Conservation (phyloP, 306 rosid species). For the Sophora flavescens region DNA sequence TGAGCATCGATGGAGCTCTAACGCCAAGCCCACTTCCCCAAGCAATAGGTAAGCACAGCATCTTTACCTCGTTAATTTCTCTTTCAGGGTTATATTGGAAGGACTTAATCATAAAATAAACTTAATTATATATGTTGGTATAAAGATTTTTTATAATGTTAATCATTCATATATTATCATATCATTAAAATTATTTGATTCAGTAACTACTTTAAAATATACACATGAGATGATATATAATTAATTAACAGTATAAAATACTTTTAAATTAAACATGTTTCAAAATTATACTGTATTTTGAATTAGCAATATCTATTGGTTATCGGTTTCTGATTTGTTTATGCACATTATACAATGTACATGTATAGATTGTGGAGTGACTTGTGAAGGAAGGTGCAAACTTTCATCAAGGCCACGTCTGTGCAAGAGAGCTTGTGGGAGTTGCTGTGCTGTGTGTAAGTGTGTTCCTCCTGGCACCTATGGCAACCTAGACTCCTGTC, state of each 20-base stretch:
- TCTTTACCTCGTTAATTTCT: background rate
- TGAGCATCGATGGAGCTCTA: slow-evolving; percentile 10
- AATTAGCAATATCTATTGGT: background rate
- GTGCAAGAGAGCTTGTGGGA: slow-evolving; percentile 52
- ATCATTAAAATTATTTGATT: too few species aligned
- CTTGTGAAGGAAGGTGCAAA: slow-evolving; percentile 52
- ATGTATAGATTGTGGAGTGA: slow-evolving; percentile 37
- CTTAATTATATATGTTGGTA: too few species aligned
- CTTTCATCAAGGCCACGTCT: slow-evolving; percentile 34
- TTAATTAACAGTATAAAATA: too few species aligned
- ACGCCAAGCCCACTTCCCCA: slow-evolving; percentile 37
- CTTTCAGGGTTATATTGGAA: background rate
- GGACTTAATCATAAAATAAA: too few species aligned
- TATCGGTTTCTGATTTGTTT: background rate
- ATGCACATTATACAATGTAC: background rate
- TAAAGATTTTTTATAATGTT: too few species aligned
- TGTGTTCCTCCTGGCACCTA: slow-evolving; percentile 47
- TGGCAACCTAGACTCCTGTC: slow-evolving; percentile 42
- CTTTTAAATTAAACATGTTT: too few species aligned
- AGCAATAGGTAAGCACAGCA: slow-evolving; percentile 13
- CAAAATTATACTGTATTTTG: background rate
- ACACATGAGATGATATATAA: too few species aligned
- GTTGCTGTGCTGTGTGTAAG: slow-evolving; percentile 42
- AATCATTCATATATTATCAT: too few species aligned
- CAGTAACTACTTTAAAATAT: too few species aligned